Evolutionary conservation across 1,284 basidiomycete species (phyloP), one percentile per base, ranked within the genome.

Genomic region (Meripilus lineatus): DNA sequence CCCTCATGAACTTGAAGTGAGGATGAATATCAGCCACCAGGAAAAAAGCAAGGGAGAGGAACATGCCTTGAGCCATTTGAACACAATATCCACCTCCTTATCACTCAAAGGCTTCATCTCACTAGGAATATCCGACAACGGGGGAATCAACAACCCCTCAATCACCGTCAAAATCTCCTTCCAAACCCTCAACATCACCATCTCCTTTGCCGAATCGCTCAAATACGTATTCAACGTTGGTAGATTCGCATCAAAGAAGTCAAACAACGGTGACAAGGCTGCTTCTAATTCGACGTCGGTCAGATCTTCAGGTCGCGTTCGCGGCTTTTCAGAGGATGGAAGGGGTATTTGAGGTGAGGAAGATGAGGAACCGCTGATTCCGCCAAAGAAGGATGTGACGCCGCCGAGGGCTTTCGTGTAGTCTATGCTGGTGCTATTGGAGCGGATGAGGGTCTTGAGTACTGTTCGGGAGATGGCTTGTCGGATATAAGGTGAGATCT

Each of bases 51-150:
- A 18, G 26, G 28, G n/a, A 28, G 40, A 23, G 28, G 20, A 3
- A 56, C 68, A 20, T 48, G 89, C 91, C 77, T 92, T 93, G 40
- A 98, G 67, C 96, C 96, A 99, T 61, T 94, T 96, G 71, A 98
- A 93, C 8, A 94, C 95, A 45, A 99, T 88, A 59, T 98, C 95
- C 22, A 98, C 89, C 68, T 98, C 95, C 67, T 95, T 93, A 57
- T 96, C 94, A 26, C 77, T 84, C 55, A 99, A 63, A 11, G 93
- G 86, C 52, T 86, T 84, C 91, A 98, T 89, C 45, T 90, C 86
- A 44, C 92, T 93, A 7, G 85, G 75, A n/a, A 81, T 72, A 51
- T 96, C 93, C 5, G 89, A 91, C 44, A 99, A 67, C 1, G 94
- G 91, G 3, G 96, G 96, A 4, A 99, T 84, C 42, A 99, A 79